Evolutionary conservation across 2,329 filamentous ascomycete genomes (phyloP), one percentile per base, ranked within the genome.

Genomic region (Emydomyces testavorans): DNA sequence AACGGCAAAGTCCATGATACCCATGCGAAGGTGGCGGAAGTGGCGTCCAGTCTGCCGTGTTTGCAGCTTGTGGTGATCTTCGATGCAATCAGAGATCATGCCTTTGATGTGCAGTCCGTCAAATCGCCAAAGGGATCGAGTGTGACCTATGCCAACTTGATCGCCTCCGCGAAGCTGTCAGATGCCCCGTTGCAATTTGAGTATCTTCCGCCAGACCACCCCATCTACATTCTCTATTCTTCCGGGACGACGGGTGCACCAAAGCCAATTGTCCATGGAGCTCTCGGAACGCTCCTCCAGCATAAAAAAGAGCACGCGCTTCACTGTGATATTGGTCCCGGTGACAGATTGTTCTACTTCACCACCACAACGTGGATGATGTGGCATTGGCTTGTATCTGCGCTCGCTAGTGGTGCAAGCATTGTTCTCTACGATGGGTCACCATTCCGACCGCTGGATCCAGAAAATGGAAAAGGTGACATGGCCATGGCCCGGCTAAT

Each of bases 291-390:
- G 0, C 71, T 98, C 5, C 76, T 96, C 43, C 90, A 96, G 64
- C 92, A 96, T 70, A 96, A 96, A 68, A 98, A 98, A 63, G 92
- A 96, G 63, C 89, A 94, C 61, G 76, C 83, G 39, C 73, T 96
- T 2, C 90, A 96, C 62, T 85, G 84, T 62, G 87, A 88, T 18
- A 79, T 98, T 53, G 73, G 75, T 6, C 75, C 82, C 0, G 70
- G 73, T 1, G 85, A 88, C 35, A 77, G 82, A 16, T 74, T 95
- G 60, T 85, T 95, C 65, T 95, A 95, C 70, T 95, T 89, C 69
- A 94, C 88, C 1, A 95, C 89, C 2, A 88, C 83, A 8, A 93
- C 87, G 0, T 95, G 89, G 92, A 96, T 98, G 89, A 96, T 96
- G 90, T 95, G 89, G 88, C 90, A 96, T 64, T 96, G 90, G 89